Conservation (phyloP, 2,329 filamentous ascomycete genomes). For the Plectosphaerella sp. region DNA sequence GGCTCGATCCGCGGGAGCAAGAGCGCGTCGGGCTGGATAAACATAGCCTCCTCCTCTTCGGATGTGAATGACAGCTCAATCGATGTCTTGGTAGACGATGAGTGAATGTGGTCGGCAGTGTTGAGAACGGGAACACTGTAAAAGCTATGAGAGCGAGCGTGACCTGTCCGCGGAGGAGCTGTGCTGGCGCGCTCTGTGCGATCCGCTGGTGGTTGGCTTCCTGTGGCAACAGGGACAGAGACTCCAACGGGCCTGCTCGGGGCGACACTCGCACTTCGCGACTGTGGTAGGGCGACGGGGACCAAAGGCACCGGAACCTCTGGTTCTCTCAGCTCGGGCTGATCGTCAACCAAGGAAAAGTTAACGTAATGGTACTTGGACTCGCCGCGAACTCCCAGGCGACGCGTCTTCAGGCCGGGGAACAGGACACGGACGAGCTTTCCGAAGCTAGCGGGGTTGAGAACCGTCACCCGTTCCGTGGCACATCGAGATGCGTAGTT, state of each 20-base stretch:
- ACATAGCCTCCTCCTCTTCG: constrained; percentile 45
- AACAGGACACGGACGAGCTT: constrained; percentile 97
- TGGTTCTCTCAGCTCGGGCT: constrained; percentile 41
- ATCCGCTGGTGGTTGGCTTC: neutral
- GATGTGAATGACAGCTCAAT: constrained; percentile 58
- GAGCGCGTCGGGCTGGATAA: constrained; percentile 65
- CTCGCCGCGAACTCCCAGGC: constrained; percentile 88
- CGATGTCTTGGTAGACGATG: constrained; percentile 52
- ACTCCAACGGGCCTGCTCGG: constrained; percentile 6
- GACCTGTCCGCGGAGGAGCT: neutral
- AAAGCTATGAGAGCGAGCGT: constrained; percentile 41
- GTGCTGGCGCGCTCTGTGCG: constrained; percentile 7
- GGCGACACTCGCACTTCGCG: constrained; percentile 45
- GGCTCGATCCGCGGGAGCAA: constrained; percentile 79
- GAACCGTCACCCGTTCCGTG: constrained; percentile 85
- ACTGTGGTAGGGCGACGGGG: neutral
- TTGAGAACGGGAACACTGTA: constrained; percentile 56
- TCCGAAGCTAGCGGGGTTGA: constrained; percentile 96
- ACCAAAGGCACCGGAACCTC: constrained; percentile 41
- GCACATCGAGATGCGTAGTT: constrained; percentile 92
- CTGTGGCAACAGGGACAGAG: neutral
- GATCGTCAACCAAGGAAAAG: constrained; percentile 56
- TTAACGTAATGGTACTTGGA: constrained; percentile 96
- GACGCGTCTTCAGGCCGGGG: constrained; percentile 86
- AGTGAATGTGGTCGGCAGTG: constrained; percentile 54